A percentile compares a stretch with the other conserved stretches of the same genome.
phyloP scores from a whole-genome alignment of 495 filamentous ascomycete species.

The Collariella sp. region DNA sequence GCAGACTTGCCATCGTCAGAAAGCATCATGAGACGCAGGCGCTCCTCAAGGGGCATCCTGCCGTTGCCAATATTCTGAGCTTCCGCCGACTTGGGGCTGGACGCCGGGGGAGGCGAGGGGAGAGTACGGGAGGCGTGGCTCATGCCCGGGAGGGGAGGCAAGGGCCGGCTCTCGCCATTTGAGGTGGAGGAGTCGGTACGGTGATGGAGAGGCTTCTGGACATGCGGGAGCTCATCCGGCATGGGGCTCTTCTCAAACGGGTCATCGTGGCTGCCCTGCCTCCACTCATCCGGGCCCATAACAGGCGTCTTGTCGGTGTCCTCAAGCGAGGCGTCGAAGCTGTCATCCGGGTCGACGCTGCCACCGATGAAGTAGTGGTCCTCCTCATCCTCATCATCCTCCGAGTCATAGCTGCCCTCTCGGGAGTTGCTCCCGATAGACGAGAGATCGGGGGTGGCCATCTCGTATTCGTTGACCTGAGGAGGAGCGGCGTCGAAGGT shows the following conservation, averaged over 20 bases:
- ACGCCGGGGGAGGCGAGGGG: conserved; percentile 58
- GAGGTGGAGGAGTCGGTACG: conserved; percentile 61
- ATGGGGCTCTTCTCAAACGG: conserved; percentile 63
- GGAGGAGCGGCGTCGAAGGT: conserved; percentile 93
- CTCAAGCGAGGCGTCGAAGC: conserved; percentile 87
- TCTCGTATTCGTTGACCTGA: conserved; percentile 92
- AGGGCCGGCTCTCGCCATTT: conserved; percentile 62
- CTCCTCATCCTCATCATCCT: conserved; percentile 62
- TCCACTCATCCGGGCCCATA: conserved; percentile 92
- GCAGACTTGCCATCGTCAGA: conserved; percentile 49
- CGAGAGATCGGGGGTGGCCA: conserved; percentile 90
- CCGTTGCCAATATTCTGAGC: conserved; percentile 57
- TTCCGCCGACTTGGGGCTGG: conserved; percentile 49
- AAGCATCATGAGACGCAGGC: conserved; percentile 75
- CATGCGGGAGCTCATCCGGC: conserved; percentile 37
- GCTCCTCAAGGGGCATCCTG: conserved; percentile 72
- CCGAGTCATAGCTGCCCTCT: conserved; percentile 83
- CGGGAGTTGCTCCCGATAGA: conserved; percentile 80
- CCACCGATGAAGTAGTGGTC: conserved; percentile 63
- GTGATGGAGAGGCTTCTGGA: conserved; percentile 35
- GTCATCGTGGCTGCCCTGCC: conserved; percentile 63
- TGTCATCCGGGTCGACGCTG: conserved; percentile 67
- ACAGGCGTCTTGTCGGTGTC: conserved; percentile 96
- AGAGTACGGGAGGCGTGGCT: conserved; percentile 34
- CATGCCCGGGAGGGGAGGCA: conserved; percentile 63